phyloP scores from a whole-genome alignment of 2,329 filamentous ascomycete genomes.

The Drechslerella coelobrocha region DNA sequence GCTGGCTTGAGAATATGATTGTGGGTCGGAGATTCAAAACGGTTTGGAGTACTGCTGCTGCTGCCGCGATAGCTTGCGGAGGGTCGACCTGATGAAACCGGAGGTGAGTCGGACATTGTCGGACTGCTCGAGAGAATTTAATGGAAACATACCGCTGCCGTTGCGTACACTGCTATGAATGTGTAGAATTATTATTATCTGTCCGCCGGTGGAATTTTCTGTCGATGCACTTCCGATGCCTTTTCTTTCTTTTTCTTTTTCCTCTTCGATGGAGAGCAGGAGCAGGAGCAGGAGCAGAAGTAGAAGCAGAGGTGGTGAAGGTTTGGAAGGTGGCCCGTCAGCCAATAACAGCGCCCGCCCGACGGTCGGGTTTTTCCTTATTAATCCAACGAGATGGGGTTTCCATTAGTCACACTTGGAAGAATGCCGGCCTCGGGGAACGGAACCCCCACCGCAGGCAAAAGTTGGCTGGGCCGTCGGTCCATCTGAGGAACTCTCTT shows the following conservation, averaged over 20 bases:
- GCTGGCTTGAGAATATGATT: background rate
- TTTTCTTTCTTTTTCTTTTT: too few species aligned
- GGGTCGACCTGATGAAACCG: background rate
- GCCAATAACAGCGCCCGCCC: constrained; percentile 8
- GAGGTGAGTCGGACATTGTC: constrained; percentile 1
- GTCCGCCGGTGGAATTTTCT: background rate
- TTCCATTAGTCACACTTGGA: constrained; percentile 4
- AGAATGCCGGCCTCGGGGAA: background rate
- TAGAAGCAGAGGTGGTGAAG: background rate
- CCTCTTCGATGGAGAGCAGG: constrained; percentile 14
- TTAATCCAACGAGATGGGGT: background rate
- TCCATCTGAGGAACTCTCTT: too few species aligned
- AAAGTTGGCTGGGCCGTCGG: background rate
- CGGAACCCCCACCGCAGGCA: background rate
- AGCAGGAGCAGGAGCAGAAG: constrained; percentile 9
- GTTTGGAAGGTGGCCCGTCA: background rate
- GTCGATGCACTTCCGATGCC: too few species aligned
- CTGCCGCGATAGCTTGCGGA: background rate
- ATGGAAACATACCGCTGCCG: too few species aligned
- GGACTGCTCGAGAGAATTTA: background rate
- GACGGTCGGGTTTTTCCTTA: background rate
- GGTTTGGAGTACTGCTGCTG: too few species aligned
- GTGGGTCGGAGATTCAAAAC: background rate
- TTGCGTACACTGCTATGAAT: background rate
- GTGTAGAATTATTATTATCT: background rate